Percentiles rank a stretch among this genome's conserved stretches.
Evolutionary conservation across 2,329 filamentous ascomycete genomes (phyloP).

Genomic region (Amesomyces nigricolor): DNA sequence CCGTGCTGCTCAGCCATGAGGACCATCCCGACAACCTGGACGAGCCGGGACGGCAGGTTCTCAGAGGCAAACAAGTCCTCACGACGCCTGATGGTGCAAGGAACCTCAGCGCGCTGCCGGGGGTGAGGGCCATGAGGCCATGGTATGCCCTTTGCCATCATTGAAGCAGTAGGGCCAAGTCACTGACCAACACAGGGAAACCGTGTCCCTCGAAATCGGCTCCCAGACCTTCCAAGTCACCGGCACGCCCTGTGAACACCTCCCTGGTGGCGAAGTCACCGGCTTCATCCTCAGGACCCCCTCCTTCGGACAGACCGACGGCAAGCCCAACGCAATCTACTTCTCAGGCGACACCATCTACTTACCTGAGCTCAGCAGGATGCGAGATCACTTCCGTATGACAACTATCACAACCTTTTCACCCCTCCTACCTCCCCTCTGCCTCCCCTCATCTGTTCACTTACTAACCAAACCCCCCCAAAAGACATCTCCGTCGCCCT

Average conservation of each 20-base stretch:
- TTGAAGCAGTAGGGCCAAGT: background rate
- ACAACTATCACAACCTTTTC: too few species aligned
- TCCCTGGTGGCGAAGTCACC: conserved; percentile 40
- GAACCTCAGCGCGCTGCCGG: conserved; percentile 37
- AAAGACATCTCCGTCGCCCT: conserved; percentile 34
- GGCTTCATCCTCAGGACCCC: conserved; percentile 39
- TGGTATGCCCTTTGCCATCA: conserved; percentile 24
- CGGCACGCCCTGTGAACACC: conserved; percentile 39
- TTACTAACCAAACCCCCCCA: background rate
- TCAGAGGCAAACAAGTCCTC: conserved; percentile 42
- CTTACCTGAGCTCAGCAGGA: conserved; percentile 35
- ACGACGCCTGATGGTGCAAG: conserved; percentile 41
- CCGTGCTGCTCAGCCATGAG: conserved; percentile 46
- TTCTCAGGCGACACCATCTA: conserved; percentile 47
- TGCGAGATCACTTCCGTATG: conserved; percentile 34
- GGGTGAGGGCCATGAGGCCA: conserved; percentile 35
- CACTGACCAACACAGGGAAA: conserved; percentile 29
- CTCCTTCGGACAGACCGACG: conserved; percentile 33
- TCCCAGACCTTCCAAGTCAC: conserved; percentile 36
- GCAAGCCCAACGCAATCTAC: conserved; percentile 41
- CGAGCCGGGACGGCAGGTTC: conserved; percentile 38
- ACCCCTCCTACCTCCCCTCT: conserved; percentile 19
- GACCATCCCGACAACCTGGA: conserved; percentile 48
- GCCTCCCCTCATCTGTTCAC: conserved; percentile 33
- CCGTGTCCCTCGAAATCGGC: conserved; percentile 25